Conservation (phyloP, 768 basidiomycete genomes). For the Coprinopsis marcescibilis region DNA sequence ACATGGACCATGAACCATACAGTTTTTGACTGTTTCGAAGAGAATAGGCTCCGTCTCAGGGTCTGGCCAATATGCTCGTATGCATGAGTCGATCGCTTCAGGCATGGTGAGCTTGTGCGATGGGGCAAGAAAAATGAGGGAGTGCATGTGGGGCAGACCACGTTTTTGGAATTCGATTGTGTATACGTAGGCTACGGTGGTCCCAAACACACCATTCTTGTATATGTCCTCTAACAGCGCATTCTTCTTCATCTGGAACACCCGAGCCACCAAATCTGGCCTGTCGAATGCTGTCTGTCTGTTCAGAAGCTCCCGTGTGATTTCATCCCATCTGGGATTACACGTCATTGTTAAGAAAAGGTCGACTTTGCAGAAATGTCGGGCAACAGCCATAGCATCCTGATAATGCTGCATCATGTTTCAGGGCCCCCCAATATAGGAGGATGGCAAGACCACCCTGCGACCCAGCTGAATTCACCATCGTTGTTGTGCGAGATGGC, state of each 20-base stretch:
- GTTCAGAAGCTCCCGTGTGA: constrained; percentile 30
- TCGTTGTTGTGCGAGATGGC: constrained; percentile 16
- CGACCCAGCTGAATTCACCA: constrained; percentile 23
- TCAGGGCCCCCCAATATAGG: constrained; percentile 33
- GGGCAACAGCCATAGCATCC: constrained; percentile 40
- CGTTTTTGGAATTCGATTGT: constrained; percentile 52
- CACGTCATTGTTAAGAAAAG: constrained; percentile 48
- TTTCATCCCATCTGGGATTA: constrained; percentile 47
- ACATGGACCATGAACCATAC: constrained; percentile 49
- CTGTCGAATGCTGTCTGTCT: constrained; percentile 35
- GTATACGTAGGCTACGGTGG: constrained; percentile 35
- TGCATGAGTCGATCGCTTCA: constrained; percentile 32
- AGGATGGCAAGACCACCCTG: constrained; percentile 27
- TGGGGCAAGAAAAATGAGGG: constrained; percentile 35
- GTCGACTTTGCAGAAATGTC: constrained; percentile 29
- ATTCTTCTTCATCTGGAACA: constrained; percentile 40
- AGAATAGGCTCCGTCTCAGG: constrained; percentile 30
- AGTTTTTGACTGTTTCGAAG: constrained; percentile 30
- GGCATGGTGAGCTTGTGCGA: constrained; percentile 27
- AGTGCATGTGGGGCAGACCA: constrained; percentile 49
- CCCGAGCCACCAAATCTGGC: constrained; percentile 43
- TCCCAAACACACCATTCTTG: constrained; percentile 36
- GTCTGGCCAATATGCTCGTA: constrained; percentile 42
- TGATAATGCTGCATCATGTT: constrained; percentile 40
- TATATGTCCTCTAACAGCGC: constrained; percentile 31